These are phyloP conservation scores for Boletus rubescentipes DNA, from an alignment of 768 basidiomycete genomes.

Conservation along the genomic window DNA sequence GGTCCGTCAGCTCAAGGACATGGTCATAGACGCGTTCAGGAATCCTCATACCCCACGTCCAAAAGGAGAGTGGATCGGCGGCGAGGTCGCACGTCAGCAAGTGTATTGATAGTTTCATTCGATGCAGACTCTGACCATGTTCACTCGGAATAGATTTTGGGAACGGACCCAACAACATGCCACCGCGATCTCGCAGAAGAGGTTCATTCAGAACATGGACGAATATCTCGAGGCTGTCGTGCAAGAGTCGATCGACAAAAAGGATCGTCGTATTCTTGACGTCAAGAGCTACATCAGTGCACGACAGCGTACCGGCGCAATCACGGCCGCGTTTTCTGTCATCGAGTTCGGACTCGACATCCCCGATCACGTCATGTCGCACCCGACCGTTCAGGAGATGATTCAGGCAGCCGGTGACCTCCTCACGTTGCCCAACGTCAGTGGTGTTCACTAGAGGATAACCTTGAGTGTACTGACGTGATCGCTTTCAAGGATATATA, in stretches of 20 bases:
- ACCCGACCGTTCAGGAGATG: slow-evolving; percentile 37
- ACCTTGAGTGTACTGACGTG: not conserved
- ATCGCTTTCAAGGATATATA: slow-evolving; percentile 23
- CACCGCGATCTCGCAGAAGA: no score
- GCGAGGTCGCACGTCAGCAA: slow-evolving; percentile 13
- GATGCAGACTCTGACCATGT: no score
- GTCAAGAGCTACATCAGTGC: slow-evolving; percentile 41
- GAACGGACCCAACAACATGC: no score
- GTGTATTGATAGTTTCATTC: not conserved
- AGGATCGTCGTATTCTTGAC: slow-evolving; percentile 29
- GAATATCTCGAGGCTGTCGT: no score
- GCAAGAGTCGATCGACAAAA: slow-evolving; percentile 41
- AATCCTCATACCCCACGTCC: slow-evolving; percentile 12
- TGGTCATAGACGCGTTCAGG: slow-evolving; percentile 19
- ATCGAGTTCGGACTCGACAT: slow-evolving; percentile 35
- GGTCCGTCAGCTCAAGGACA: slow-evolving; percentile 26
- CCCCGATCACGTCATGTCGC: slow-evolving; percentile 40
- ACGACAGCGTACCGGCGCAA: slow-evolving; percentile 41
- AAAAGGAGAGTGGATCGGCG: slow-evolving; percentile 14
- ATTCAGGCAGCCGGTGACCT: slow-evolving; percentile 31
- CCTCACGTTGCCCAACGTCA: slow-evolving; percentile 36
- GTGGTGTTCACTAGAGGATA: not conserved
- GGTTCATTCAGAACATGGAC: no score
- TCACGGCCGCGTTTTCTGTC: slow-evolving; percentile 39
- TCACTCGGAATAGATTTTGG: no score